Evolutionary conservation across 202 grass and related monocot species (phyloP), one percentile per base, ranked within the genome.

Genomic region (Brachypodium distachyon): DNA sequence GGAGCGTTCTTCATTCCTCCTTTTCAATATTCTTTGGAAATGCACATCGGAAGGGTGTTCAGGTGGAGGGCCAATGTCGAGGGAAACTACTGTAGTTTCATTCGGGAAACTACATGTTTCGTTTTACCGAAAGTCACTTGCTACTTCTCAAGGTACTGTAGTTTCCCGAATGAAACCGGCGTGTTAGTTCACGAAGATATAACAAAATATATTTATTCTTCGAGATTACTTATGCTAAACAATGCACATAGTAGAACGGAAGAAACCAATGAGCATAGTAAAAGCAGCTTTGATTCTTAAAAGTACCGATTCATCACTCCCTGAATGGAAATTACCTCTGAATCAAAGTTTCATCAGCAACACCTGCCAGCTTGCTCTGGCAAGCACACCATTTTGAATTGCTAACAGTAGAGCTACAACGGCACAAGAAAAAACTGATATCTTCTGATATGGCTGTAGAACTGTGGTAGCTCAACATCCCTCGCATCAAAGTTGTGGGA

Each of bases 361-460:
- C 25, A 61, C 26, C 17, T 17, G n/a, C 34, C 16, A 52, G 11
- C 5, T 13, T 52, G 27, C 28, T 26, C 36, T 69, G 21, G 52
- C 6, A 47, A 83, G 69, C 28, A 58, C 19, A 58, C 7, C 66
- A 47, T 77, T 78, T 40, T 59, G 10, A 83, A 23, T 40, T 67
- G 50, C 31, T 67, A 83, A 44, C 50, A 43, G 18, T 76, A 49
- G 13, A 72, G 56, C 61, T 71, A 48, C 12, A 78, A 80, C 62
- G 27, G 22, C 52, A 39, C 6, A 60, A 59, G 28, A 70, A 55
- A 70, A 76, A 56, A 33, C 2, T 19, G 57, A 49, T 36, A 27
- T 84, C 57, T n/a, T n/a, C 22, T 9, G 2, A 6, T 14, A 29
- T 29, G 7, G 28, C 43, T 62, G 61, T 44, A 14, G 28, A 67